Conservation (phyloP, 2,329 filamentous ascomycete genomes). For the Colletotrichum sojae region DNA sequence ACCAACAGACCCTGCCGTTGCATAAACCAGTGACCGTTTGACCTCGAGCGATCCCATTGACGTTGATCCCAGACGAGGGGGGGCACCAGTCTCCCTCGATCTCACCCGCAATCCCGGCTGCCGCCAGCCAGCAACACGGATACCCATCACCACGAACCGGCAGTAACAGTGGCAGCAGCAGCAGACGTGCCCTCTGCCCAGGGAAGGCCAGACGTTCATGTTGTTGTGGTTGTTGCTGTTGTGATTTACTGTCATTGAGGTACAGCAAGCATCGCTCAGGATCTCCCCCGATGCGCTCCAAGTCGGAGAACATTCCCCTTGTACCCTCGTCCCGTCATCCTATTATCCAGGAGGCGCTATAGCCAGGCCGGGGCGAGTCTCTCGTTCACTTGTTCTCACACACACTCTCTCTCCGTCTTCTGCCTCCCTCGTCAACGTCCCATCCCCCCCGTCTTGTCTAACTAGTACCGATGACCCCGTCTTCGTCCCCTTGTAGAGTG, state of each 20-base stretch:
- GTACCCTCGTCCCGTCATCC: conserved; percentile 43
- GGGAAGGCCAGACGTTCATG: conserved; percentile 33
- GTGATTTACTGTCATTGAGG: conserved; percentile 5
- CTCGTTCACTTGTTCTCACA: conserved; percentile 15
- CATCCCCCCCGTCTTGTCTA: conserved; percentile 31
- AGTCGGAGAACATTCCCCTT: conserved; percentile 48
- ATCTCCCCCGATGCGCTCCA: conserved; percentile 53
- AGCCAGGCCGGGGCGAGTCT: conserved; percentile 39
- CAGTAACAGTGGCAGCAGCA: background rate
- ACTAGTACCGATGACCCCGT: conserved; percentile 33
- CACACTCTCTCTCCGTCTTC: conserved; percentile 18
- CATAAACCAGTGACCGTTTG: conserved; percentile 55
- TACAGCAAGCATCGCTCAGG: conserved; percentile 47
- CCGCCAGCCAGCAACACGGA: conserved; percentile 40
- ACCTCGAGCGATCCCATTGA: conserved; percentile 54
- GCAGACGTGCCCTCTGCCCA: conserved; percentile 33
- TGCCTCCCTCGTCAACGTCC: conserved; percentile 15
- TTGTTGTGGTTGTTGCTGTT: conserved; percentile 30
- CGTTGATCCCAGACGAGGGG: conserved; percentile 48
- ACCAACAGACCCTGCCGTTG: conserved; percentile 37
- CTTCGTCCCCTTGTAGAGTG: conserved; percentile 28
- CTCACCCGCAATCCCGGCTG: conserved; percentile 48
- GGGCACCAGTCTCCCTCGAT: conserved; percentile 47
- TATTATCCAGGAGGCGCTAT: conserved; percentile 59
- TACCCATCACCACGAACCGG: conserved; percentile 31